Percentiles rank a stretch among this genome's conserved stretches.
These are phyloP conservation scores for Exsudoporus frostii DNA, from an alignment of 768 basidiomycete species.

Conservation along the genomic window DNA sequence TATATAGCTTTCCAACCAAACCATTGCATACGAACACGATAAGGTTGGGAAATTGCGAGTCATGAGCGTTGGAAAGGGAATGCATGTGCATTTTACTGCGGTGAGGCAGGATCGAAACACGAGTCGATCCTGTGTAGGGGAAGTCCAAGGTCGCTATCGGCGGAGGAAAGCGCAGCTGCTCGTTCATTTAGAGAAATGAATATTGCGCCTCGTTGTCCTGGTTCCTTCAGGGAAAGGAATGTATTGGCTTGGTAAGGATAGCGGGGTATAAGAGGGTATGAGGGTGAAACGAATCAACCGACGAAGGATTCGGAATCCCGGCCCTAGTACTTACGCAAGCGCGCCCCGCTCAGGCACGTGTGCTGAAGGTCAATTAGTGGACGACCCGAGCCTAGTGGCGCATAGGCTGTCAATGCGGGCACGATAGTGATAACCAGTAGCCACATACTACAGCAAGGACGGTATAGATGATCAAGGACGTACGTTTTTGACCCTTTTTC, in stretches of 20 bases:
- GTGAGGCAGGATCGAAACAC: conserved; percentile 1
- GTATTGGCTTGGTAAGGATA: not conserved
- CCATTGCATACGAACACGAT: not conserved
- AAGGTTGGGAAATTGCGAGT: not conserved
- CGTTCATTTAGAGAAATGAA: conserved; percentile 9
- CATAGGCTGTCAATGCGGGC: not conserved
- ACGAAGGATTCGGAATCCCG: not conserved
- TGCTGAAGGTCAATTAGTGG: conserved; percentile 2
- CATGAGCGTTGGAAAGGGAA: not conserved
- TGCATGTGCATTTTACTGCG: not conserved
- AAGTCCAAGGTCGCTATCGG: conserved; percentile 4
- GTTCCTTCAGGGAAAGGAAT: conserved; percentile 4
- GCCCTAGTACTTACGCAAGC: not conserved
- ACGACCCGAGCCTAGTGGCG: conserved; percentile 1
- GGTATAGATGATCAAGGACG: not conserved
- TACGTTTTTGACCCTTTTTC: not conserved
- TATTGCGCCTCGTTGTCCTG: not conserved
- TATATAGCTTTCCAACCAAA: not conserved
- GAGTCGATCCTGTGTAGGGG: not conserved
- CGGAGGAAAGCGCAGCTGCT: conserved; percentile 2
- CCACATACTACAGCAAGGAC: not conserved
- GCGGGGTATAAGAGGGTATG: not conserved
- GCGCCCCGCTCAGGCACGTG: conserved; percentile 14
- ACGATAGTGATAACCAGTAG: not conserved
- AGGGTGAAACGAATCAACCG: conserved; percentile 13